Percentiles rank a stretch among this genome's conserved stretches.
These are phyloP conservation scores for Paramyrothecium sp. DNA, from an alignment of 2,329 filamentous ascomycete genomes.

Conservation along the genomic window DNA sequence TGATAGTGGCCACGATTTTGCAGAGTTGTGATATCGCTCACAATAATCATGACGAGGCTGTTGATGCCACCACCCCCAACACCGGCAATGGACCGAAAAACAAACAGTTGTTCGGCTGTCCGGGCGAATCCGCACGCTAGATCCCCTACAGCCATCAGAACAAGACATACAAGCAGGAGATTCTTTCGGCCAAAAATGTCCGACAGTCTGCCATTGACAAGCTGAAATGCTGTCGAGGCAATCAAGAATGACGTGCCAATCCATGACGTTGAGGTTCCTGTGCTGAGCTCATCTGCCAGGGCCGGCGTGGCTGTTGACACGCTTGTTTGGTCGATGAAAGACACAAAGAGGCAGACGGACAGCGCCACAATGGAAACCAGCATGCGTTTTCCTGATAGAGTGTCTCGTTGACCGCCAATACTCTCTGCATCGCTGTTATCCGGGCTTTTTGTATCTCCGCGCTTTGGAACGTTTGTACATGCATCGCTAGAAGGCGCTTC, in stretches of 20 bases:
- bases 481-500: neutral
- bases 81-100: constrained; percentile 30
- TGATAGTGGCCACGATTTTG: constrained; percentile 32
- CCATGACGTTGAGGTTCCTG: constrained; percentile 29
- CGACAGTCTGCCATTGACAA: constrained; percentile 31
- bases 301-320: constrained; percentile 34
- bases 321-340: constrained; percentile 34
- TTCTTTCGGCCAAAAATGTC: constrained; percentile 35
- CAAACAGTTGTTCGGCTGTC: constrained; percentile 30
- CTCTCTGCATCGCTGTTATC: constrained; percentile 17
- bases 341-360: constrained; percentile 27
- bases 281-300: constrained; percentile 28
- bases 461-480: neutral
- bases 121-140: constrained; percentile 28
- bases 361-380: constrained; percentile 25
- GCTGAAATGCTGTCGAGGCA: constrained; percentile 32
- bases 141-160: constrained; percentile 24
- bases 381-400: constrained; percentile 9
- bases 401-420: constrained; percentile 29
- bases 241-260: constrained; percentile 35
- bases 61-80: constrained; percentile 33
- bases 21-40: constrained; percentile 33
- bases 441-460: constrained; percentile 22
- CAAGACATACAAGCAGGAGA: constrained; percentile 25
- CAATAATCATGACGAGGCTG: constrained; percentile 33